These are phyloP conservation scores for Fusarium kyushuense DNA, from an alignment of 2,329 filamentous ascomycete genomes.

Conservation along the genomic window DNA sequence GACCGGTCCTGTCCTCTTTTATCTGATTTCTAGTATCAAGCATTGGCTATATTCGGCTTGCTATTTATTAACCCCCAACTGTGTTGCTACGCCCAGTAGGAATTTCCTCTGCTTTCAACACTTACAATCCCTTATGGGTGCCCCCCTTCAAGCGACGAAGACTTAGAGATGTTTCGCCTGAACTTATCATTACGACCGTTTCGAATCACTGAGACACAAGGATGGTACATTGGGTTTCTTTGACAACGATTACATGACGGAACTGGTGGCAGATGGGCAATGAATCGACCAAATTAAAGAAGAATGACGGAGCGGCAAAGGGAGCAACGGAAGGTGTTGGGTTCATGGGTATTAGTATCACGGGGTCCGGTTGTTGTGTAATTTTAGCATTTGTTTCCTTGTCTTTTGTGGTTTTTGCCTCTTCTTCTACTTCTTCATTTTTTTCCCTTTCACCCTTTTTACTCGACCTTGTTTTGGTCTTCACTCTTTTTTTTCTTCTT, in stretches of 20 bases:
- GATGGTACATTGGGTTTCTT: constrained; percentile 22
- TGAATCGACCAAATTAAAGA: constrained; percentile 22
- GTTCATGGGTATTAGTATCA: constrained; percentile 29
- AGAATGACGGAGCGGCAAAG: constrained; percentile 32
- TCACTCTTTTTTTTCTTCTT: constrained; percentile 16
- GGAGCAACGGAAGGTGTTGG: constrained; percentile 27
- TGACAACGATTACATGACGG: constrained; percentile 39
- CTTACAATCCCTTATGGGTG: constrained; percentile 19
- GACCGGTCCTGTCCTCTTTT: not conserved
- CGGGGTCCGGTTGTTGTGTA: constrained; percentile 33
- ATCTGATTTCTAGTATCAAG: constrained; percentile 9
- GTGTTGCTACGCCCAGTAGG: not conserved
- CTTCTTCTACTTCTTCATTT: constrained; percentile 3
- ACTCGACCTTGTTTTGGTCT: constrained; percentile 5
- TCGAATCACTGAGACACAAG: constrained; percentile 23
- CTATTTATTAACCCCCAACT: not conserved
- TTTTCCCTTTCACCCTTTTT: constrained; percentile 5
- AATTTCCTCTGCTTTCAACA: constrained; percentile 21
- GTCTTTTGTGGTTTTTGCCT: not conserved
- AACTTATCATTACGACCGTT: constrained; percentile 10
- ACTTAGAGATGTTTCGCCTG: constrained; percentile 3
- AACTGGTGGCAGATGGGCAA: constrained; percentile 29
- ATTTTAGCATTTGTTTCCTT: constrained; percentile 33
- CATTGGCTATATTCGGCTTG: constrained; percentile 7
- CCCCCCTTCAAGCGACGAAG: constrained; percentile 18